Conservation (phyloP, 768 basidiomycete genomes). For the Suillus clintonianus region DNA sequence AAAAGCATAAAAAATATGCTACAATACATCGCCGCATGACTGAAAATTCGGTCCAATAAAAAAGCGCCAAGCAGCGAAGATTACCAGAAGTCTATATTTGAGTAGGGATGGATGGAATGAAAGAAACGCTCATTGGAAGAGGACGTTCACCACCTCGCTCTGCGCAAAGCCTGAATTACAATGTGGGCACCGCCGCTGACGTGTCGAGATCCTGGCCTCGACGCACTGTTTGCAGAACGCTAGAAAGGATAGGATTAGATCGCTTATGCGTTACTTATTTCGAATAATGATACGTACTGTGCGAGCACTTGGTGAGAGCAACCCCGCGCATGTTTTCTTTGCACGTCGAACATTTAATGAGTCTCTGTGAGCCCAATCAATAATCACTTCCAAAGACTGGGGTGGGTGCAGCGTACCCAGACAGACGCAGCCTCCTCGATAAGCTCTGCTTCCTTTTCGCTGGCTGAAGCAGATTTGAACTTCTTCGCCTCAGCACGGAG, state of each 20-base stretch:
- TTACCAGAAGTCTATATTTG: conserved; percentile 1
- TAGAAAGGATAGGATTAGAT: conserved; percentile 27
- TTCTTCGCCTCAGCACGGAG: conserved; percentile 49
- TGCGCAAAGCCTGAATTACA: conserved; percentile 82
- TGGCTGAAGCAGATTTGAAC: conserved; percentile 31
- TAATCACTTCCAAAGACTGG: background rate
- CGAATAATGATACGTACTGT: conserved; percentile 58
- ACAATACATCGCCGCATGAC: background rate
- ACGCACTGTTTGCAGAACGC: conserved; percentile 87
- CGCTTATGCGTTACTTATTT: no score
- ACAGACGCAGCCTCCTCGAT: conserved; percentile 55
- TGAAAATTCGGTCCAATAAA: background rate
- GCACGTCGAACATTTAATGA: conserved; percentile 91
- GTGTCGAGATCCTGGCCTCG: conserved; percentile 82
- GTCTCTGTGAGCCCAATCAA: conserved; percentile 45
- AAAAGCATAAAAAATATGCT: conserved; percentile 4
- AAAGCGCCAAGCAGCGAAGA: background rate
- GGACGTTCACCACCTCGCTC: conserved; percentile 75
- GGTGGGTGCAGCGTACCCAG: conserved; percentile 45
- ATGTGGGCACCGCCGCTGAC: conserved; percentile 93
- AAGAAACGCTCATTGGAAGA: conserved; percentile 47
- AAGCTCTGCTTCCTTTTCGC: conserved; percentile 36
- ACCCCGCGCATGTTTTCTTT: conserved; percentile 73
- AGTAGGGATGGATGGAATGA: background rate
- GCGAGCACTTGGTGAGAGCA: conserved; percentile 87